phyloP scores from a whole-genome alignment of 768 basidiomycete genomes.

The Gelatoporia subvermispora region DNA sequence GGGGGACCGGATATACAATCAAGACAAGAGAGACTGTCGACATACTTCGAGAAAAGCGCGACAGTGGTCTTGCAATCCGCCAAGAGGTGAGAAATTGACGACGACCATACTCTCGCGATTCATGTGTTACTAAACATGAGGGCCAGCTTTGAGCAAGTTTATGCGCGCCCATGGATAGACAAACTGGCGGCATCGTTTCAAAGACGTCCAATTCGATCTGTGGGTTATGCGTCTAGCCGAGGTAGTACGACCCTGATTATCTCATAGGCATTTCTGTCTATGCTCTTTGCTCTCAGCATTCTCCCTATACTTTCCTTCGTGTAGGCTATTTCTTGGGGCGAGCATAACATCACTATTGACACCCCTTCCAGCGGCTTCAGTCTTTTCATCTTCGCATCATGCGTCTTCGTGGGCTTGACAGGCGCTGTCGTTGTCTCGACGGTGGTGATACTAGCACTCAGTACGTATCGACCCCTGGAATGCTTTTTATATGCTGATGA shows the following conservation, averaged over 20 bases:
- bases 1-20: too few species aligned
- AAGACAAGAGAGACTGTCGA: neutral
- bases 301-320: neutral
- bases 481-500: neutral
- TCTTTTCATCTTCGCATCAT: neutral
- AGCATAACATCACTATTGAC: neutral
- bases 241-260: neutral
- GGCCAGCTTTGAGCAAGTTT: neutral
- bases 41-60: constrained; percentile 1
- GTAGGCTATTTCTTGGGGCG: neutral
- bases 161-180: neutral
- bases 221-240: neutral
- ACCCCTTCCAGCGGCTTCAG: neutral
- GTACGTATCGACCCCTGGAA: neutral
- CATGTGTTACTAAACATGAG: neutral
- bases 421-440: neutral
- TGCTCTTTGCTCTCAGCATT: neutral
- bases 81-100: neutral
- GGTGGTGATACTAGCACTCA: neutral
- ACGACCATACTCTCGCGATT: neutral
- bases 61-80: neutral
- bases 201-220: neutral
- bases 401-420: neutral
- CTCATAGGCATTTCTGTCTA: neutral
- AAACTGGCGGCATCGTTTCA: neutral